Base-by-base conservation (phyloP, 2,329 filamentous ascomycete genomes). In the Diaporthe vaccinii region DNA sequence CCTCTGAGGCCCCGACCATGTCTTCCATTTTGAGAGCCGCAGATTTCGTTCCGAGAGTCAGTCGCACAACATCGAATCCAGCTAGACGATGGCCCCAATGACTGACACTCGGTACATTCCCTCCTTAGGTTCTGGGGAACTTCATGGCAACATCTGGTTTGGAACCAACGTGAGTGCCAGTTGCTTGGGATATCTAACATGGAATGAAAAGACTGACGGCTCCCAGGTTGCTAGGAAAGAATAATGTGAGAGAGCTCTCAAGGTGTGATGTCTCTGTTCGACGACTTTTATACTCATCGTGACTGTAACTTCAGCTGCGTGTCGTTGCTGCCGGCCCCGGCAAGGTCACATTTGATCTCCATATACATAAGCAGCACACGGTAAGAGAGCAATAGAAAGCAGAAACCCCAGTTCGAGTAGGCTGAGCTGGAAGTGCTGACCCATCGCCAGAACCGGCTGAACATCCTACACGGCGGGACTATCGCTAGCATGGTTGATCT, bases 81-180 rank as follows among this genome's bases (percentile, higher is more conserved):
- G n/a, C 34, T 31, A 69, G 5, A 41, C n/a, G 12, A 41, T 17
- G 12, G 65, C 65, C 46, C 20, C 4, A 28, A 41, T 39, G 65
- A 69, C 65, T 69, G 49, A 69, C 49, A 22, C 9, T 39, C 49
- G 31, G 46, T 55, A 22, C n/a, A 53, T 15, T 28, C 5, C 22
- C 22, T 25, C 17, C 65, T 25, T 75, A 97, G 95, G 95, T 97
- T 62, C 90, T 95, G 87, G 93, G 94, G 82, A 96, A 94, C 2
- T 98, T 98, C 84, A 91, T 94, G 86, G 90, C 91, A 78, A 94
- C 95, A 78, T 98, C 95, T 7, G 96, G 96, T 9, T 86, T 98
- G 28, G 96, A 98, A 84, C 95, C 95, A 82, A 94, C 94, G 96
- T 98, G 82, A 80, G 85, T 82, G 1, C 17, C 49, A 10, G 34